phyloP scores from a whole-genome alignment of 371 early-diverging fungal species.

The Lichtheimia ornata region DNA sequence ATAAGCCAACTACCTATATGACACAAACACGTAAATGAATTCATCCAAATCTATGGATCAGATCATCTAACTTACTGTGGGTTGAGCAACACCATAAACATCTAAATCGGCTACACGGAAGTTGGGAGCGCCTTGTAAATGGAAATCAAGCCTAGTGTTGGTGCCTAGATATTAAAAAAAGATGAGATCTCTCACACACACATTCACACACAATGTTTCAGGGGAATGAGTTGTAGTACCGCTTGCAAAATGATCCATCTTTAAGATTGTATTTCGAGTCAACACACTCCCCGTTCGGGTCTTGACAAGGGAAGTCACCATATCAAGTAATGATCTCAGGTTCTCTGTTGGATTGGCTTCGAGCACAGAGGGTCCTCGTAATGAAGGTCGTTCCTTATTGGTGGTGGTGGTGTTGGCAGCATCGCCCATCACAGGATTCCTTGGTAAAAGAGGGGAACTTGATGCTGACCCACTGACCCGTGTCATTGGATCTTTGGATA shows the following conservation, averaged over 20 bases:
- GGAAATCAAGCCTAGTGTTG: constrained; percentile 62
- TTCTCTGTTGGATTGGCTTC: constrained; percentile 3
- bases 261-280: constrained; percentile 61
- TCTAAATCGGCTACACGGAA: constrained; percentile 67
- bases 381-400: background rate
- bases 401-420: too few relatives aligned
- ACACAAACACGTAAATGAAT: background rate
- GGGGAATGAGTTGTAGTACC: constrained; percentile 22
- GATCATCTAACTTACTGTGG: constrained; percentile 42
- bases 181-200: background rate
- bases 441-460: background rate
- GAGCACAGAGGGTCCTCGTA: background rate
- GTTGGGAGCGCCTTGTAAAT: constrained; percentile 73
- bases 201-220: too few relatives aligned
- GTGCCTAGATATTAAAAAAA: constrained; percentile 31
- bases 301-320: constrained; percentile 40
- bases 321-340: constrained; percentile 19
- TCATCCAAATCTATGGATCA: background rate
- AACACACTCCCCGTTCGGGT: constrained; percentile 62
- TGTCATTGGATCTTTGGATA: constrained; percentile 1
- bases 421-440: background rate
- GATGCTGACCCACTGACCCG: background rate
- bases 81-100: constrained; percentile 73
- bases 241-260: constrained; percentile 69
- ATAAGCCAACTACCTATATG: constrained; percentile 58